Base-by-base conservation (phyloP, 495 filamentous ascomycete species). In the Tuber borchii region DNA sequence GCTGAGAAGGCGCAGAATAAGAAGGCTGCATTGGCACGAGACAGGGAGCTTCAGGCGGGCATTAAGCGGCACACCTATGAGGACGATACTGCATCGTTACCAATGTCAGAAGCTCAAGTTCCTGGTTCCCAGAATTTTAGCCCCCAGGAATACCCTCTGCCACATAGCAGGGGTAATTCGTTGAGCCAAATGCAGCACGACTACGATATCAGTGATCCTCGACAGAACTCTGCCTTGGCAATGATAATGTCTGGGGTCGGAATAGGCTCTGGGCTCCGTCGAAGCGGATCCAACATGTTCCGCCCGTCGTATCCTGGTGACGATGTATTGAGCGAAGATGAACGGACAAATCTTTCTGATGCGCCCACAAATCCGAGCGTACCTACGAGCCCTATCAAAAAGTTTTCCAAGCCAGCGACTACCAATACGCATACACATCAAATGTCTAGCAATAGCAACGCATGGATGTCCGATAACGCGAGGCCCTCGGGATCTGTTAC, bases 341-440 rank as follows among this genome's bases (percentile, higher is more conserved):
- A 72, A 14, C 70, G 79, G 40, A 83, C 82, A 68, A 83, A 83
- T 37, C 72, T 79, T 17, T 92, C 89, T 45, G 91, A 94, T 77
- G 87, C 91, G 71, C 90, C 92, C 78, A 93, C 91, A 39, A 93
- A 93, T 76, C 91, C 91, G 4, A 93, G 91, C 83, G 81, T 75
- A 37, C 76, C 82, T 19, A 48, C 79, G 37, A 83, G 81, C 74
- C 82, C 82, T 9, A 78, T 72, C 51, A 76, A 71, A 6, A 83
- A 69, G 72, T 83, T 77, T 39, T 73, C 70, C n/a, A 76, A 22
- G 26, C 70, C 76, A 31, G 42, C 44, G 9, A 46, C 46, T 17
- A 74, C 76, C 72, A 45, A 71, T 46, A 68, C 77, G 17, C 81
- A 82, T 65, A 74, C 76, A 71, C 81, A 80, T 70, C 74, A 78